phyloP scores from a whole-genome alignment of 257 asterid genomes.

The Solanum verrucosum region DNA sequence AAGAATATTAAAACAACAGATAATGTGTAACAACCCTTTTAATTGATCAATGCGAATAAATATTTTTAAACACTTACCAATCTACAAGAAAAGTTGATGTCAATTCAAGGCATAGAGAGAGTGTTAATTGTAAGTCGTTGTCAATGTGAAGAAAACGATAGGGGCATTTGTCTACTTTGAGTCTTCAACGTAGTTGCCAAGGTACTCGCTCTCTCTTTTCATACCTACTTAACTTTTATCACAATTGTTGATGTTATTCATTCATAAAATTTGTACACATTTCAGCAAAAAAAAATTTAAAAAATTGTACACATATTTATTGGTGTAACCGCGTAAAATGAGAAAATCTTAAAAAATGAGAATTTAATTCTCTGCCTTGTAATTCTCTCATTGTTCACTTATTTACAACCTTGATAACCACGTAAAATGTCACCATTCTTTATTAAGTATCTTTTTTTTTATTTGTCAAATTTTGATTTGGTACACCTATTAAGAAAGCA shows the following conservation, averaged over 20 bases:
- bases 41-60: neutral
- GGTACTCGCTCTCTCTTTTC: neutral
- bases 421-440: neutral
- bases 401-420: neutral
- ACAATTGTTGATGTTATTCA: too few species aligned
- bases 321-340: too few species aligned
- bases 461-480: too few species aligned
- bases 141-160: neutral
- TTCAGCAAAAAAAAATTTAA: too few species aligned
- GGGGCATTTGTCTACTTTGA: neutral
- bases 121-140: neutral
- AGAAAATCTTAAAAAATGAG: too few species aligned
- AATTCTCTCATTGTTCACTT: neutral
- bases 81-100: neutral
- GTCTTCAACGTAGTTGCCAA: neutral
- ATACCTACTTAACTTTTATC: neutral
- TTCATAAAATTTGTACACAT: too few species aligned
- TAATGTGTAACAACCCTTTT: neutral
- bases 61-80: neutral
- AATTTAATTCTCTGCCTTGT: too few species aligned
- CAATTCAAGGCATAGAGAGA: neutral
- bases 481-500: neutral
- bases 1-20: neutral
- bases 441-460: too few species aligned
- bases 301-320: neutral